These are phyloP conservation scores for Polymyxa betae DNA, from an alignment of 208 protist genomes.

Conservation along the genomic window DNA sequence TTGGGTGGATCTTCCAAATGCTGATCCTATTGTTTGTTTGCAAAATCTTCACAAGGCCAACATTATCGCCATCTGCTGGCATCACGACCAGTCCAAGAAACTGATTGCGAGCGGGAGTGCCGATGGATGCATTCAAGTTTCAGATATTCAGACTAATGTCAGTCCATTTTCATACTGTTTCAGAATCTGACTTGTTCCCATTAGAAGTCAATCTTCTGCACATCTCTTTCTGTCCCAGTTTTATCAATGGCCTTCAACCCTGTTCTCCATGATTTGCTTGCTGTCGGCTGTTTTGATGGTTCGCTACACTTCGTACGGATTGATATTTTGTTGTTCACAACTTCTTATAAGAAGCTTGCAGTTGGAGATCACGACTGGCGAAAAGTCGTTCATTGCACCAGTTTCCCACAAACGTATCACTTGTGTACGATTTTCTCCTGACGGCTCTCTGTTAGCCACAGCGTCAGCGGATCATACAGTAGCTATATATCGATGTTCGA, in stretches of 20 bases:
- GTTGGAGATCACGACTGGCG: too few relatives aligned
- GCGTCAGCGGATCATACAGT: neutral
- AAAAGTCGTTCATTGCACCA: too few relatives aligned
- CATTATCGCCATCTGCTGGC: neutral
- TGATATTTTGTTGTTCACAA: neutral
- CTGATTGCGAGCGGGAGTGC: neutral
- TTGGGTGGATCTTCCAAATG: neutral
- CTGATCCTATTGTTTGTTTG: neutral
- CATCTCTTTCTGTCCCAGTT: neutral
- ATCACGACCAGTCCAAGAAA: neutral
- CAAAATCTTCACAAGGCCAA: neutral
- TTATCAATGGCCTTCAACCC: neutral
- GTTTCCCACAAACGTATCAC: too few relatives aligned
- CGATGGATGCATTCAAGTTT: neutral
- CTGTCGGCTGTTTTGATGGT: neutral
- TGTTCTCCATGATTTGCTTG: neutral
- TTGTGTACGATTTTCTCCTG: neutral
- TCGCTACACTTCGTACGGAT: neutral
- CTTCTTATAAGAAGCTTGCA: constrained; percentile 16
- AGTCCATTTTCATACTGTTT: too few relatives aligned
- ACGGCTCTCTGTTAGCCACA: neutral
- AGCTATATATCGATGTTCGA: too few relatives aligned
- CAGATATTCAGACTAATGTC: neutral
- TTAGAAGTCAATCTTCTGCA: neutral
- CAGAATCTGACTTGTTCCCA: too few relatives aligned